Evolutionary conservation across 306 rosid genomes (phyloP).

Genomic region (Psophocarpus tetragonolobus): DNA sequence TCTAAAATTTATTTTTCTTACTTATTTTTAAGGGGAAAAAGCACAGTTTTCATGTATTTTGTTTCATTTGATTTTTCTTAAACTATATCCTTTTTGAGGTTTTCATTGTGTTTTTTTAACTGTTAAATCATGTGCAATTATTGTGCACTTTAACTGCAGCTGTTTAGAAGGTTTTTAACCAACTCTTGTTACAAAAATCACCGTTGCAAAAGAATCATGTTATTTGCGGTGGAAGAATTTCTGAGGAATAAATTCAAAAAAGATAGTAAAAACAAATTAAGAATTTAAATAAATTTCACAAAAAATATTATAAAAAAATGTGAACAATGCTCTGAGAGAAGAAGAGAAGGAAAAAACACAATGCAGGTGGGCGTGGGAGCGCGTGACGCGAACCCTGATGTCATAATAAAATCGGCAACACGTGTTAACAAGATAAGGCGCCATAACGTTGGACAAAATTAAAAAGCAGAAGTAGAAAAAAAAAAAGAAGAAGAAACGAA

Average conservation of each 20-base stretch:
- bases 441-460: slow-evolving; percentile 19
- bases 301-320: too few relatives aligned
- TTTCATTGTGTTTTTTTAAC: not conserved
- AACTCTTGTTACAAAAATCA: too few relatives aligned
- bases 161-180: too few relatives aligned
- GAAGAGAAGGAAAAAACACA: not conserved
- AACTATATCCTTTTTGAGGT: not conserved
- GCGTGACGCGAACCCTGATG: not conserved
- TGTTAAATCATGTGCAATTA: not conserved
- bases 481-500: not conserved
- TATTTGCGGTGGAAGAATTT: too few relatives aligned
- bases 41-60: too few relatives aligned
- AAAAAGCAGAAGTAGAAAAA: not conserved
- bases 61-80: too few relatives aligned
- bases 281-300: too few relatives aligned
- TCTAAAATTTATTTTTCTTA: not conserved
- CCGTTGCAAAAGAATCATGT: too few relatives aligned
- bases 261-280: too few relatives aligned
- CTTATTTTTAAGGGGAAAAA: too few relatives aligned
- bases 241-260: too few relatives aligned
- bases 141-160: not conserved
- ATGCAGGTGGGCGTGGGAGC: not conserved
- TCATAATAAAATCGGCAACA: slow-evolving; percentile 5
- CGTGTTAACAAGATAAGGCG: slow-evolving; percentile 30
- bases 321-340: not conserved